Conservation (phyloP, 257 asterid genomes). For the Solanum pinnatisectum region DNA sequence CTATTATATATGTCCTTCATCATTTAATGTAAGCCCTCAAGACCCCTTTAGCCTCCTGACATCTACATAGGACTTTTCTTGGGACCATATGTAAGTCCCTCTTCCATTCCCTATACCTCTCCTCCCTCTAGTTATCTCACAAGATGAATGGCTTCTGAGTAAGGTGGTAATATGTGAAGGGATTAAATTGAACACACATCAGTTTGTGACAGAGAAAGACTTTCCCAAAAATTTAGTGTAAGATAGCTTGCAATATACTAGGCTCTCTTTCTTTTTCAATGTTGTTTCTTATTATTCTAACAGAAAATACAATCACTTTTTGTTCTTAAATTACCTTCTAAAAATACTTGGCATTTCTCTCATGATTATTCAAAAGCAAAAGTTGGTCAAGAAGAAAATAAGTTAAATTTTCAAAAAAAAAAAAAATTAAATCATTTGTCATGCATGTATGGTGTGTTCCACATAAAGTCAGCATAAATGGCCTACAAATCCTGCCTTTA, state of each 20-base stretch:
- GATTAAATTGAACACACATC: not conserved
- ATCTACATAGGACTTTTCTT: too few relatives aligned
- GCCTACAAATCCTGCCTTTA: not conserved
- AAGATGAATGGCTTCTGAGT: too few relatives aligned
- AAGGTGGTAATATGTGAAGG: not conserved
- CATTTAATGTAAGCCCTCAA: too few relatives aligned
- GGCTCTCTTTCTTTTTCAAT: not conserved
- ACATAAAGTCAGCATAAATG: not conserved
- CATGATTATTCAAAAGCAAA: not conserved
- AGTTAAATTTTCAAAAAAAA: not conserved
- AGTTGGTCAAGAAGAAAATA: not conserved
- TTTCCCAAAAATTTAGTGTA: not conserved
- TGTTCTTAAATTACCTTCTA: not conserved
- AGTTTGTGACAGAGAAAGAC: too few relatives aligned
- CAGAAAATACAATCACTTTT: not conserved
- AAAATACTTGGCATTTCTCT: not conserved
- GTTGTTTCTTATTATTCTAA: not conserved
- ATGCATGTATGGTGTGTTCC: not conserved
- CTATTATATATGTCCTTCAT: too few relatives aligned
- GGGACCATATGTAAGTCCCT: too few relatives aligned
- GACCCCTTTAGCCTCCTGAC: too few relatives aligned
- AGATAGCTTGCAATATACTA: not conserved
- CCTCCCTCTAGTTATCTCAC: too few relatives aligned
- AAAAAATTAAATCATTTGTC: not conserved
- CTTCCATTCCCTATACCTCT: too few relatives aligned